These are phyloP conservation scores for Saccharomycopsis fibuligera DNA, from an alignment of 805 yeast genomes.

Conservation along the genomic window DNA sequence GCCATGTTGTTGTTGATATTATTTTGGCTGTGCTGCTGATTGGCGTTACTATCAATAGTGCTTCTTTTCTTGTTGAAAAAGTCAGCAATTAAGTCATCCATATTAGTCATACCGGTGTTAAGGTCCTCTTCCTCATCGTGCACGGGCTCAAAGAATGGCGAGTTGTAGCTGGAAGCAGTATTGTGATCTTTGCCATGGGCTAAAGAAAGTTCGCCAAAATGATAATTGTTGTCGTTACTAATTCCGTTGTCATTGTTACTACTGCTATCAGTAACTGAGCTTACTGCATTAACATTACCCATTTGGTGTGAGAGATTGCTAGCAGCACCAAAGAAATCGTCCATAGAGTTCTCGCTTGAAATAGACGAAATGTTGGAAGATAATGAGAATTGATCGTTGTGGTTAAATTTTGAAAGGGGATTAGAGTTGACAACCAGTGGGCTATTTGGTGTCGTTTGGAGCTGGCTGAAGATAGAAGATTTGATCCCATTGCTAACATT, in stretches of 20 bases:
- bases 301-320: background rate
- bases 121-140: constrained; percentile 8
- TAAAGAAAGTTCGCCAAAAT: background rate
- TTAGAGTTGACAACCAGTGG: background rate
- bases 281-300: background rate
- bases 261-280: background rate
- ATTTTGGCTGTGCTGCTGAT: background rate
- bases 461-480: no score
- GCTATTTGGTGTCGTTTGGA: background rate
- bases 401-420: background rate
- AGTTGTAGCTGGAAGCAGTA: constrained; percentile 2
- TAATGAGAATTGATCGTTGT: constrained; percentile 1
- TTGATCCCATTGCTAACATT: no score
- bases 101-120: background rate
- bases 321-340: constrained; percentile 2
- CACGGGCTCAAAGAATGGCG: constrained; percentile 18
- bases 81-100: constrained; percentile 6
- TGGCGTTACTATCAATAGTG: background rate
- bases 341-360: constrained; percentile 11
- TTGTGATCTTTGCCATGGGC: background rate
- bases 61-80: constrained; percentile 10
- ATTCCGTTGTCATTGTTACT: background rate
- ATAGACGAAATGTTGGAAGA: background rate
- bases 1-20: no score
- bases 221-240: background rate